Evolutionary conservation across 345 rosid species (phyloP), one percentile per base, ranked within the genome.

Genomic region (Sonneratia alba): DNA sequence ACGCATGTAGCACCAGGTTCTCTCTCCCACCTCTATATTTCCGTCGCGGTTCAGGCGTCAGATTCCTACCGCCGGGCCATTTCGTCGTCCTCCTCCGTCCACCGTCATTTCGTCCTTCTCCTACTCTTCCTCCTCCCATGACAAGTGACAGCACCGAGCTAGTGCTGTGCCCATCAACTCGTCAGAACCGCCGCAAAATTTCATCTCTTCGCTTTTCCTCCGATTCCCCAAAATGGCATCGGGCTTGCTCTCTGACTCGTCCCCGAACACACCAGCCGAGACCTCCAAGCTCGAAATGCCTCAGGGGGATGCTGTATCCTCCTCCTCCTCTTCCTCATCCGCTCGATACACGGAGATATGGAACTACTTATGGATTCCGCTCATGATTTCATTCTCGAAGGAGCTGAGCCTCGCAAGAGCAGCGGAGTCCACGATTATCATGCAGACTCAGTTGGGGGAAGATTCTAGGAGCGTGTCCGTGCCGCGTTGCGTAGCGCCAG

Each of bases 321-420:
- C 75, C 8, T 61, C 75, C 8, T 61, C 32, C 32, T 27, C 32
- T 27, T 27, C 32, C 32, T 27, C 32, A 27, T 27, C 72, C n/a
- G 22, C 66, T 4, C 70, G 73, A 27, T 66, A 37, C 19, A 42
- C 82, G 48, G 76, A 80, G 1, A 73, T 84, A 84, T 79, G 82
- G 86, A 81, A 75, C 73, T 89, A 81, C 78, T 69, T 85, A 11
- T 77, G 86, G 79, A 75, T 89, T 24, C 84, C 85, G 18, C 49
- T 89, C 34, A 69, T 85, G 55, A 68, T 89, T 68, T 74, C 81
- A n/a, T 74, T 89, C 67, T 80, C 86, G 70, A 87, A 83, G 75
- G 88, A 78, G 16, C 75, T 83, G 21, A 9, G 70, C 67, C 72
- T 81, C 10, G 84, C 75, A 45, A 77, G 77, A 48, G 79, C 70